Conservation (phyloP, 2,329 filamentous ascomycete species). For the Sclerotinia subarctica region DNA sequence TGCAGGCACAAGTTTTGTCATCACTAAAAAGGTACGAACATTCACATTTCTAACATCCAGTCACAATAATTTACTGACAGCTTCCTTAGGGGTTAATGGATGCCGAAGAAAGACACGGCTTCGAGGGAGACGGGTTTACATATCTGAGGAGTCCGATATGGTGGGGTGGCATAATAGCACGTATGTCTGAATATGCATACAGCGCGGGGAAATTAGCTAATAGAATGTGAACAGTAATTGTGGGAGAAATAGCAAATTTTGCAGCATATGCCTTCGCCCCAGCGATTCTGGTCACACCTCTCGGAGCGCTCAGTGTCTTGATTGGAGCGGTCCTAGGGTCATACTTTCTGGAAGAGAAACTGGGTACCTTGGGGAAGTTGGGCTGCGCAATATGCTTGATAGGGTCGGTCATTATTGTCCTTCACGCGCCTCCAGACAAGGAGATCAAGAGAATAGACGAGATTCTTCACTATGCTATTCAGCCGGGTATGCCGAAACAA, state of each 20-base stretch:
- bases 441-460: constrained; percentile 88
- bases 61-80: not conserved
- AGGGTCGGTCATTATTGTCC: constrained; percentile 93
- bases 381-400: constrained; percentile 96
- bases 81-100: constrained; percentile 74
- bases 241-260: constrained; percentile 96
- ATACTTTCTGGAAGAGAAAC: constrained; percentile 86
- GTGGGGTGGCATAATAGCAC: constrained; percentile 91
- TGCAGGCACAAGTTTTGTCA: constrained; percentile 90
- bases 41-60: not conserved
- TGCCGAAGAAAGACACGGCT: constrained; percentile 86
- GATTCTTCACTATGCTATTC: constrained; percentile 85
- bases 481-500: constrained; percentile 64
- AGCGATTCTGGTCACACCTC: constrained; percentile 94
- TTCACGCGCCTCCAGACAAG: constrained; percentile 92
- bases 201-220: constrained; percentile 31
- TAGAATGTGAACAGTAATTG: constrained; percentile 60
- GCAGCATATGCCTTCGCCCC: constrained; percentile 97
- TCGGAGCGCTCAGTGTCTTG: constrained; percentile 89
- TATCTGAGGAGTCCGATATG: constrained; percentile 94
- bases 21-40: constrained; percentile 85
- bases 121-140: constrained; percentile 92
- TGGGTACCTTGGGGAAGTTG: constrained; percentile 88
- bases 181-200: constrained; percentile 52
- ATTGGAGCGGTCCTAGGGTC: constrained; percentile 93